Evolutionary conservation across 768 basidiomycete genomes (phyloP), one percentile per base, ranked within the genome.

Genomic region (Lactarius sanguifluus): DNA sequence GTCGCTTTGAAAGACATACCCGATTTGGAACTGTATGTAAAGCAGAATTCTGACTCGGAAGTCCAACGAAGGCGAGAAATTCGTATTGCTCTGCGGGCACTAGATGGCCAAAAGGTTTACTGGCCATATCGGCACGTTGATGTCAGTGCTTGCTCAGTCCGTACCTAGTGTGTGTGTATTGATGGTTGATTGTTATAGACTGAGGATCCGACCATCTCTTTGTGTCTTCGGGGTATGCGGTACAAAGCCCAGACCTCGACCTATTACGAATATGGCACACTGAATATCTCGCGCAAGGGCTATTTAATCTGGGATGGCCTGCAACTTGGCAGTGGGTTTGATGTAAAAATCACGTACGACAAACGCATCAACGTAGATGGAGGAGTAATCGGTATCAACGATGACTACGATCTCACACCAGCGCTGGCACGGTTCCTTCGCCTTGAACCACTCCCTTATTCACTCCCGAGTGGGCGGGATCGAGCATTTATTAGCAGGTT

Each of bases 261-360:
- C 1, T 75, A 77, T 58, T 88, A 81, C 73, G 76, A 79, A 30
- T 77, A 78, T 34, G 82, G 84, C 64, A 75, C 80, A 5, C 76
- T 90, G 59, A 75, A 72, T 9, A 82, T 89, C 70, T 81, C 81
- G 67, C 84, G 81, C 38, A 81, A 74, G 10, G 89, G 87, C 0
- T 75, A 82, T 64, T 72, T 87, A 8, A 58, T 72, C 13, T 86
- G 84, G 85, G 75, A 81, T 55, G 81, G 81, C 28, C 34, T 86
- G 12, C 79, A 86, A 55, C 75, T 89, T 7, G 89, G 86, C 6
- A 90, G 86, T 70, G 90, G 91, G 13, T 91, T 93, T 72, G 76
- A 82, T 34, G 78, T 90, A 59, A 76, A 82, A 59, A 76, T 93
- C 47, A 76, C 76, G 13, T 93, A 90, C 72, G 76, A 81, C 5